Percentiles rank a stretch among this genome's conserved stretches.
Evolutionary conservation across 176 grass and related monocot genomes (phyloP).

Genomic region (Panicum miliaceum): DNA sequence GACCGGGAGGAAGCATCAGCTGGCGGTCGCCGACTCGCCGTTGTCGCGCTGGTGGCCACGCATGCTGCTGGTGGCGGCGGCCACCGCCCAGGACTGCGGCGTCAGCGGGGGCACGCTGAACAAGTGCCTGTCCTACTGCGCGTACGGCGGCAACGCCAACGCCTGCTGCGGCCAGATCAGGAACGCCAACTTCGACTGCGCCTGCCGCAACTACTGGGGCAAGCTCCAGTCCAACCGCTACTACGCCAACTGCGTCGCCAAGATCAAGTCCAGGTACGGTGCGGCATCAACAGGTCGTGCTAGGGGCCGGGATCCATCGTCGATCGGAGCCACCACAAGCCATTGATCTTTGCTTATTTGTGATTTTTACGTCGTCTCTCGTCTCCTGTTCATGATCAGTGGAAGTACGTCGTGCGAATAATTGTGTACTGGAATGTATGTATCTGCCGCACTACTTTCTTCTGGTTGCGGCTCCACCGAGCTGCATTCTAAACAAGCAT

Average conservation of each 20-base stretch:
- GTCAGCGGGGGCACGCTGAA: not conserved
- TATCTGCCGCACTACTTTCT: too few relatives aligned
- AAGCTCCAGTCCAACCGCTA: not conserved
- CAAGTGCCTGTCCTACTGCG: conserved; percentile 43
- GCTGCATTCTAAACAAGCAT: too few relatives aligned
- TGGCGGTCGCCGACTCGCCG: not conserved
- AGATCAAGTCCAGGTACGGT: conserved; percentile 41
- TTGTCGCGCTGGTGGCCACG: not conserved
- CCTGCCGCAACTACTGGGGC: conserved; percentile 32
- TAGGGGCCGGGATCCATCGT: too few relatives aligned
- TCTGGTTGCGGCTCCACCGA: too few relatives aligned
- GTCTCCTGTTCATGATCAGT: too few relatives aligned
- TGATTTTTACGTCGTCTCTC: too few relatives aligned
- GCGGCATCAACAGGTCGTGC: not conserved
- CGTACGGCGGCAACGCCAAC: not conserved
- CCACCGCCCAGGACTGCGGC: conserved; percentile 3
- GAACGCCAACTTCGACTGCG: conserved; percentile 43
- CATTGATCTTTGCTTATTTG: too few relatives aligned
- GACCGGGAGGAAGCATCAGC: not conserved
- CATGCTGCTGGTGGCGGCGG: conserved; percentile 20
- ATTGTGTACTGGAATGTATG: too few relatives aligned
- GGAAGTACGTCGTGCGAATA: too few relatives aligned
- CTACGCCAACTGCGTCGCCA: conserved; percentile 27
- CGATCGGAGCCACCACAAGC: too few relatives aligned
- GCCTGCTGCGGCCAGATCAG: conserved; percentile 49